Evolutionary conservation across 148 eudicot species (phyloP).

Genomic region (Vaccinium vitisidaea): DNA sequence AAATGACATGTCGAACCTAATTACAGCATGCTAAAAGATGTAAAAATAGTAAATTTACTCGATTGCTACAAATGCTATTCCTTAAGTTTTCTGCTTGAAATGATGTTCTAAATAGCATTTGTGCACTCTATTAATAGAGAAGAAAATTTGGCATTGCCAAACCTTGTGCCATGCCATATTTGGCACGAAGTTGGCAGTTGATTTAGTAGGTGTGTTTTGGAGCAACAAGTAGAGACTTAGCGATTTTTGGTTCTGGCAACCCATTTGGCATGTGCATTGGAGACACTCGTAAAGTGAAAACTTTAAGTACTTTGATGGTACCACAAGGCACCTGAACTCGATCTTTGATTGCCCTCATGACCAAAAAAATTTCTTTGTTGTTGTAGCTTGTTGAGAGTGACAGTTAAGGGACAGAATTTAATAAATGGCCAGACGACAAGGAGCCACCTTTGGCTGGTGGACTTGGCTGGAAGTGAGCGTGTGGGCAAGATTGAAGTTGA

Average conservation of each 20-base stretch:
- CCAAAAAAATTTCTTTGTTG: constrained; percentile 33
- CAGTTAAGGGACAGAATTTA: constrained; percentile 64
- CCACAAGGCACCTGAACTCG: neutral
- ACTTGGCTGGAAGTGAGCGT: constrained; percentile 98
- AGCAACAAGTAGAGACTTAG: neutral
- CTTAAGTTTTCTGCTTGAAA: no score
- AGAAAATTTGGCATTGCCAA: neutral
- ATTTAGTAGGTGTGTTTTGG: neutral
- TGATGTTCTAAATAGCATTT: no score
- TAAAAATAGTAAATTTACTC: no score
- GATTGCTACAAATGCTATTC: no score
- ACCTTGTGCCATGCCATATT: no score
- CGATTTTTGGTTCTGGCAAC: neutral
- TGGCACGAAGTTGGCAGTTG: neutral
- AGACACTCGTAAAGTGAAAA: neutral
- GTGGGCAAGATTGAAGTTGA: no score
- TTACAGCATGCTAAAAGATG: no score
- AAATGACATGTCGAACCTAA: no score
- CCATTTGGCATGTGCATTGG: neutral
- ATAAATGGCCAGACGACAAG: constrained; percentile 74
- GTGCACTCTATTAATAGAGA: neutral
- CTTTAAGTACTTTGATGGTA: neutral
- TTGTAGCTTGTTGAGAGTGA: constrained; percentile 81
- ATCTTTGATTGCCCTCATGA: neutral
- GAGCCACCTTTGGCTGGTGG: constrained; percentile 95